phyloP scores from a whole-genome alignment of 2,329 filamentous ascomycete species.

The Aureobasidium sp. region DNA sequence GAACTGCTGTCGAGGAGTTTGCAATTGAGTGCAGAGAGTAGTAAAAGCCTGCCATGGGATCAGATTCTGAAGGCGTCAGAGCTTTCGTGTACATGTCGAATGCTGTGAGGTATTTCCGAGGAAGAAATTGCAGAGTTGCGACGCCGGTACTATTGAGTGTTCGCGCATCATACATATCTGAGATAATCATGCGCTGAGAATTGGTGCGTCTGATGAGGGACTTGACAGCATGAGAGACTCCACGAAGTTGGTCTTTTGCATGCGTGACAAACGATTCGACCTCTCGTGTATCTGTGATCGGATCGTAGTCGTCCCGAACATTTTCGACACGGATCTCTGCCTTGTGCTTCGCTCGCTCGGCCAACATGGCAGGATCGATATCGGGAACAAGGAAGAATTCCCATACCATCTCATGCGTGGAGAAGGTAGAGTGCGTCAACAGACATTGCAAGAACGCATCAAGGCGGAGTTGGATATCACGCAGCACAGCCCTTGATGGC shows the following conservation, averaged over 20 bases:
- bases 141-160: conserved; percentile 45
- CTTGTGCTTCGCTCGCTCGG: conserved; percentile 79
- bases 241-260: conserved; percentile 80
- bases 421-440: conserved; percentile 81
- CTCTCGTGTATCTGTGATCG: conserved; percentile 70
- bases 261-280: conserved; percentile 91
- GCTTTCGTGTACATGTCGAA: conserved; percentile 64
- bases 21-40: conserved; percentile 72
- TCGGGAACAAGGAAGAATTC: conserved; percentile 98
- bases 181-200: conserved; percentile 55
- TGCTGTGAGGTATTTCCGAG: conserved; percentile 59
- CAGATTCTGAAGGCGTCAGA: conserved; percentile 61
- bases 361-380: conserved; percentile 82
- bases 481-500: conserved; percentile 77
- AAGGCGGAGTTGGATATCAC: conserved; percentile 78
- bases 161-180: conserved; percentile 63
- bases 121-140: conserved; percentile 58
- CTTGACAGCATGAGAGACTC: conserved; percentile 75
- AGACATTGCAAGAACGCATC: conserved; percentile 85
- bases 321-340: conserved; percentile 75
- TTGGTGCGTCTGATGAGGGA: conserved; percentile 76
- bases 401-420: conserved; percentile 96
- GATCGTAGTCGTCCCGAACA: conserved; percentile 81
- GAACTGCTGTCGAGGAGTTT: conserved; percentile 73
- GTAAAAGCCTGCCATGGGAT: conserved; percentile 67